Evolutionary conservation across 129 eudicot species (phyloP).

Genomic region (Tagetes erecta): DNA sequence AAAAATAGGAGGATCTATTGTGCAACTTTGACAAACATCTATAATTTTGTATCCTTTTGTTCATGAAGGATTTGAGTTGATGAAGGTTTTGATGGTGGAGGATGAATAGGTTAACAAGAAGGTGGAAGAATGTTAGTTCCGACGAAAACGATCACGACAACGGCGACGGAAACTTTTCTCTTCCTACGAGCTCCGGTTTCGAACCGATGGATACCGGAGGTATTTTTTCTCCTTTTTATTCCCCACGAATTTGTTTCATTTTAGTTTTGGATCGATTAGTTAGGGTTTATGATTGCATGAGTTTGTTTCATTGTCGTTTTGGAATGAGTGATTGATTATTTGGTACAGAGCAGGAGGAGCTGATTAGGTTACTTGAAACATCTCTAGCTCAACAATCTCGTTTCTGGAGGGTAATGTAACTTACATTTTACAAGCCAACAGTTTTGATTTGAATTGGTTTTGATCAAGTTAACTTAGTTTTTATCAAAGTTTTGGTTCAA

Average conservation of each 20-base stretch:
- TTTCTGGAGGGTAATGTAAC: slow-evolving; percentile 78
- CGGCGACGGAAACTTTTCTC: slow-evolving; percentile 49
- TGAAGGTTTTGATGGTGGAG: not conserved
- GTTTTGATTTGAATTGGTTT: not conserved
- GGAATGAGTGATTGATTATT: not conserved
- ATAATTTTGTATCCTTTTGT: not conserved
- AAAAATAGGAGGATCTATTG: not conserved
- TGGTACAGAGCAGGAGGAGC: slow-evolving; percentile 80
- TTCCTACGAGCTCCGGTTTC: slow-evolving; percentile 77
- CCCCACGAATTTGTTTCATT: not conserved
- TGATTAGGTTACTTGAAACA: slow-evolving; percentile 73
- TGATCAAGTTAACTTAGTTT: not conserved
- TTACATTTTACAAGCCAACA: not conserved
- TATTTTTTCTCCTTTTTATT: not conserved
- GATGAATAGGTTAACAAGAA: slow-evolving; percentile 63
- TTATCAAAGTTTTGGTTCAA: slow-evolving; percentile 1
- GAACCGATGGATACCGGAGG: slow-evolving; percentile 79
- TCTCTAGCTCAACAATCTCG: slow-evolving; percentile 69
- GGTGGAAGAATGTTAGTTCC: slow-evolving; percentile 44
- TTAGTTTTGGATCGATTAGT: not conserved
- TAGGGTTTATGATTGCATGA: slow-evolving; percentile 16
- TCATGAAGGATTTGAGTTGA: slow-evolving; percentile 13
- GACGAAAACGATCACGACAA: slow-evolving; percentile 28
- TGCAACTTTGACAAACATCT: not conserved
- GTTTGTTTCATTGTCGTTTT: not conserved